phyloP scores from a whole-genome alignment of 1,284 basidiomycete genomes.

The Blastosporella zonata region DNA sequence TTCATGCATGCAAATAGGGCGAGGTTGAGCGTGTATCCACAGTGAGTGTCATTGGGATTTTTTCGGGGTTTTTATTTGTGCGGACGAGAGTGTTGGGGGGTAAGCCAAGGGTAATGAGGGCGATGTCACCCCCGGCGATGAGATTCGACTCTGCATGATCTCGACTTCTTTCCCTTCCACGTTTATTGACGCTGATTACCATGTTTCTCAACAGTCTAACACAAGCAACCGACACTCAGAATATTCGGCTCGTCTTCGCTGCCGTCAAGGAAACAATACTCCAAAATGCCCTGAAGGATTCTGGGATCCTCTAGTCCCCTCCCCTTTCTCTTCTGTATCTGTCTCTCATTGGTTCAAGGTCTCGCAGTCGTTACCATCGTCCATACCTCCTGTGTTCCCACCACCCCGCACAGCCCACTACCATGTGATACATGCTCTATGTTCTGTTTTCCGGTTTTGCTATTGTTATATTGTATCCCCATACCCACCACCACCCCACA shows the following conservation, averaged over 20 bases:
- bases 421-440: too few relatives aligned
- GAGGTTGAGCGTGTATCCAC: conserved; percentile 76
- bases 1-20: conserved; percentile 88
- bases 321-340: not conserved
- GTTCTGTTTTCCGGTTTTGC: too few relatives aligned
- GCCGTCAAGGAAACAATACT: not conserved
- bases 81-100: too few relatives aligned
- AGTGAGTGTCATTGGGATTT: conserved; percentile 77
- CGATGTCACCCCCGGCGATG: too few relatives aligned
- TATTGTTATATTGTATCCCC: too few relatives aligned
- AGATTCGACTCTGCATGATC: too few relatives aligned
- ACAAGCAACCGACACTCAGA: not conserved
- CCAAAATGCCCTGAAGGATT: not conserved
- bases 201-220: not conserved
- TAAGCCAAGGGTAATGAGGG: too few relatives aligned
- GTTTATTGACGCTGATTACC: not conserved
- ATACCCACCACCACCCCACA: too few relatives aligned
- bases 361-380: too few relatives aligned
- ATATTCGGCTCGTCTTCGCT: not conserved
- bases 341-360: not conserved
- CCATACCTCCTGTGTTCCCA: too few relatives aligned
- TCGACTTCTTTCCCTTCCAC: not conserved
- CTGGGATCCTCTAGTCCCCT: not conserved
- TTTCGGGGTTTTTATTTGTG: too few relatives aligned
- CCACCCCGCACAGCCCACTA: too few relatives aligned